These are phyloP conservation scores for Pseudogymnoascus sp. DNA, from an alignment of 2,329 filamentous ascomycete genomes.

Conservation along the genomic window DNA sequence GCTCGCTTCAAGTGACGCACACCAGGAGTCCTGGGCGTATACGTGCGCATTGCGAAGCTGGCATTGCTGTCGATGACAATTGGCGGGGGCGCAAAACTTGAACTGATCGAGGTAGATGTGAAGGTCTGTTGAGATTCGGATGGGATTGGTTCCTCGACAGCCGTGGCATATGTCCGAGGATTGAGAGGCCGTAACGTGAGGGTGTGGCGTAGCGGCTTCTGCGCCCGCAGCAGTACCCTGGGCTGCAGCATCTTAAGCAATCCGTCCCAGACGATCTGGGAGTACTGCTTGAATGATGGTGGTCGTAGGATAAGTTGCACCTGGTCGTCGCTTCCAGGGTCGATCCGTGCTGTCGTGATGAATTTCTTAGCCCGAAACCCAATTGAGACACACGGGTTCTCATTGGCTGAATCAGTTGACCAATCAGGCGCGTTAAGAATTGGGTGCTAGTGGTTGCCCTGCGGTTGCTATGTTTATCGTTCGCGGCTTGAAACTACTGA, in stretches of 20 bases:
- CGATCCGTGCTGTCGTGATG: slow-evolving; percentile 3
- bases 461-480: slow-evolving; percentile 10
- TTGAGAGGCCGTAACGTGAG: slow-evolving; percentile 37
- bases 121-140: slow-evolving; percentile 31
- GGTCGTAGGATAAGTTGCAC: slow-evolving; percentile 6
- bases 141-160: slow-evolving; percentile 32
- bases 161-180: slow-evolving; percentile 46
- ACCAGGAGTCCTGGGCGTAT: slow-evolving; percentile 90
- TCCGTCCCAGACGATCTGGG: slow-evolving; percentile 6
- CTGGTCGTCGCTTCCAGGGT: slow-evolving; percentile 5
- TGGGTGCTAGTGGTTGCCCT: not conserved
- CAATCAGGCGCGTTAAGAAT: slow-evolving; percentile 5
- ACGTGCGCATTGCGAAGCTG: slow-evolving; percentile 58
- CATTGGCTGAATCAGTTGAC: not conserved
- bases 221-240: slow-evolving; percentile 47
- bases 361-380: not conserved
- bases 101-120: slow-evolving; percentile 26
- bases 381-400: slow-evolving; percentile 4
- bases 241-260: slow-evolving; percentile 54
- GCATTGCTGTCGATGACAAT: slow-evolving; percentile 34
- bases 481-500: slow-evolving; percentile 9
- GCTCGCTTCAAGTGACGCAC: slow-evolving; percentile 84
- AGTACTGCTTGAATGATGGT: slow-evolving; percentile 14
- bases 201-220: slow-evolving; percentile 40
- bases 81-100: slow-evolving; percentile 38